Base-by-base conservation (phyloP, 2,329 filamentous ascomycete species). In the Cordyceps tenuipes region DNA sequence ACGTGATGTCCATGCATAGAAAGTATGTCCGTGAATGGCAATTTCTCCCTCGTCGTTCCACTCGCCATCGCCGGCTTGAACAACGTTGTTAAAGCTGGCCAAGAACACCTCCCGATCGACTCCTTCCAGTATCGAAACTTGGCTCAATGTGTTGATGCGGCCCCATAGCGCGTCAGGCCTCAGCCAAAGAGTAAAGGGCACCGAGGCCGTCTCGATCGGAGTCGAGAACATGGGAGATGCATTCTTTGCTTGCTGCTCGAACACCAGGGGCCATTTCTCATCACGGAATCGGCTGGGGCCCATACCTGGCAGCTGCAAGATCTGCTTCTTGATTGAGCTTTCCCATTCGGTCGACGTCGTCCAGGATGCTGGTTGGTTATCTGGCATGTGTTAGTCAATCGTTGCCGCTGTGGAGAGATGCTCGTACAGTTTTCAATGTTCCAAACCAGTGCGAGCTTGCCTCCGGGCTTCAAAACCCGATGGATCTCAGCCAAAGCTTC, bases 341-440 rank as follows among this genome's bases (percentile, higher is more conserved):
- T 88, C 86, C 85, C 87, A 90, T 6, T 73, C 63, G 0, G 83
- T 83, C 10, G 76, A 75, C 0, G 83, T 75, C 5, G 74, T 69
- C 81, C 85, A 87, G 3, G 70, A 70, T 57, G 71, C 68, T 0
- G 85, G 84, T 52, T 85, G 81, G 69, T 90, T 90, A 69, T 89
- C 84, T 87, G 63, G 34, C 17, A 8, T 13, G 26, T 47, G 19
- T n/a, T 10, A 57, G 50, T 17, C n/a, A 8, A 15, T 46, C 26
- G 29, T 49, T 15, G 13, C 21, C 34, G 15, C 6, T 17, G n/a
- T 21, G 48, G 39, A 26, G 34, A 39, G 17, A 23, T 23, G 23
- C 26, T 73, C 79, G 67, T 72, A 86, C 86, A 89, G 64, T 88
- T 84, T 69, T 90, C 87, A 62, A 86, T 76, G 66, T 90, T 90